A percentile compares a stretch with the other conserved stretches of the same genome.
Conservation (phyloP, 2,329 filamentous ascomycete genomes). For the Cercospora citrullina region DNA sequence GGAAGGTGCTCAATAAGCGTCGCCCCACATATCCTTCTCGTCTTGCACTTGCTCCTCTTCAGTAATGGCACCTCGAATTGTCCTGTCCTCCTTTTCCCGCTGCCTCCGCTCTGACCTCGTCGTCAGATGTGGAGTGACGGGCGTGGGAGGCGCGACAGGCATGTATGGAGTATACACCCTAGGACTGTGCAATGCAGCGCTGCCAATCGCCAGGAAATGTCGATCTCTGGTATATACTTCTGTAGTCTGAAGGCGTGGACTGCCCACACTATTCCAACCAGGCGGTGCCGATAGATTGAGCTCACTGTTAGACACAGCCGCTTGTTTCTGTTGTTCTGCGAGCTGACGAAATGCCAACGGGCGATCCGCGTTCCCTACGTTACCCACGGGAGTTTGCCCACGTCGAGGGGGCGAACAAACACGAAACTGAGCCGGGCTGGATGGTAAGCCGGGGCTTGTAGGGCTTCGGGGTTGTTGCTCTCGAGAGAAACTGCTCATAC, state of each 20-base stretch:
- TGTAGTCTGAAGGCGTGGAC: not conserved
- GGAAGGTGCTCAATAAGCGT: slow-evolving; percentile 16
- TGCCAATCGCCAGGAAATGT: not conserved
- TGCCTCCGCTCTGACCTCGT: slow-evolving; percentile 68
- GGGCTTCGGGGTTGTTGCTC: not conserved
- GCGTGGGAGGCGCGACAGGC: slow-evolving; percentile 72
- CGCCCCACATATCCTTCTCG: slow-evolving; percentile 63
- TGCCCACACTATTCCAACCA: not conserved
- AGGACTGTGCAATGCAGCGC: not conserved
- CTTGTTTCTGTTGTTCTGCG: slow-evolving; percentile 1
- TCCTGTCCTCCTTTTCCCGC: slow-evolving; percentile 62
- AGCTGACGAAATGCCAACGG: slow-evolving; percentile 4
- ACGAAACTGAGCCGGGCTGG: slow-evolving; percentile 3
- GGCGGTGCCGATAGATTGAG: not conserved
- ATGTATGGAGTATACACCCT: slow-evolving; percentile 70
- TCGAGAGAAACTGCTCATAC: not conserved
- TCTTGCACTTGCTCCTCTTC: slow-evolving; percentile 62
- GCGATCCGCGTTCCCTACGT: not conserved
- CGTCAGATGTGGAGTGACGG: slow-evolving; percentile 73
- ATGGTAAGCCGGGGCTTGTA: not conserved
- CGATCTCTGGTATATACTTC: not conserved
- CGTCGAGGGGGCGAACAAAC: not conserved
- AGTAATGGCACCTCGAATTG: slow-evolving; percentile 55
- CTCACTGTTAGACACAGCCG: not conserved
- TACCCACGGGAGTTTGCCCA: not conserved